These are phyloP conservation scores for Rehmannia glutinosa DNA, from an alignment of 257 asterid species.

Conservation along the genomic window DNA sequence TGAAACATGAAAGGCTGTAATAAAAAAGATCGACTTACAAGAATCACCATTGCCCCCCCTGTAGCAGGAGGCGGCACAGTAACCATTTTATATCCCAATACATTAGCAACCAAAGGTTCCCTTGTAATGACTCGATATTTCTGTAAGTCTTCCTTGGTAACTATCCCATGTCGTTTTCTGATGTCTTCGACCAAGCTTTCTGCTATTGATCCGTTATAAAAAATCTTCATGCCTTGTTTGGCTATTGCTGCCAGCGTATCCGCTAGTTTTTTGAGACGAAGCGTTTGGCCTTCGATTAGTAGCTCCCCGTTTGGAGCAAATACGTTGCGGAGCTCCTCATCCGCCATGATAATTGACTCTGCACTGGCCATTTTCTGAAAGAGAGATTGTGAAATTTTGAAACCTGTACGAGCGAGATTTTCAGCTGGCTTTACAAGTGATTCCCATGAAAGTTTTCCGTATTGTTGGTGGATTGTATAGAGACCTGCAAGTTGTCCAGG, in stretches of 20 bases:
- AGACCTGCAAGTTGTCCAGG: constrained; percentile 57
- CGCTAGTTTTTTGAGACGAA: constrained; percentile 27
- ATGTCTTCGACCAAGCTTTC: constrained; percentile 33
- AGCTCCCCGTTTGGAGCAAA: constrained; percentile 34
- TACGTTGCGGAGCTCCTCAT: constrained; percentile 13
- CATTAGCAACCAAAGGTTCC: constrained; percentile 29
- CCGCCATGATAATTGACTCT: neutral
- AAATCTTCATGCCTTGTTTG: constrained; percentile 26
- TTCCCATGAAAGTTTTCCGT: constrained; percentile 41
- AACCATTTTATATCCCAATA: constrained; percentile 29
- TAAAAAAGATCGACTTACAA: constrained; percentile 24
- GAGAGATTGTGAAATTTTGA: constrained; percentile 33
- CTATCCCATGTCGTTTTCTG: constrained; percentile 27
- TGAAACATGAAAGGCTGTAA: neutral
- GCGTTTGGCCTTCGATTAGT: constrained; percentile 21
- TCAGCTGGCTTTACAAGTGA: constrained; percentile 12
- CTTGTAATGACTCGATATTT: constrained; percentile 32
- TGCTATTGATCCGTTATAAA: constrained; percentile 43
- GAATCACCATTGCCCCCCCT: constrained; percentile 39
- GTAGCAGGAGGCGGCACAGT: constrained; percentile 54
- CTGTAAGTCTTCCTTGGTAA: constrained; percentile 33
- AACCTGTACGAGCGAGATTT: constrained; percentile 31
- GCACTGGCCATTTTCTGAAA: neutral
- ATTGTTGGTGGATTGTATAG: constrained; percentile 30
- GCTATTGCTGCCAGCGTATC: constrained; percentile 24